Evolutionary conservation across 2,329 filamentous ascomycete species (phyloP).

Genomic region (Fusarium sp.): DNA sequence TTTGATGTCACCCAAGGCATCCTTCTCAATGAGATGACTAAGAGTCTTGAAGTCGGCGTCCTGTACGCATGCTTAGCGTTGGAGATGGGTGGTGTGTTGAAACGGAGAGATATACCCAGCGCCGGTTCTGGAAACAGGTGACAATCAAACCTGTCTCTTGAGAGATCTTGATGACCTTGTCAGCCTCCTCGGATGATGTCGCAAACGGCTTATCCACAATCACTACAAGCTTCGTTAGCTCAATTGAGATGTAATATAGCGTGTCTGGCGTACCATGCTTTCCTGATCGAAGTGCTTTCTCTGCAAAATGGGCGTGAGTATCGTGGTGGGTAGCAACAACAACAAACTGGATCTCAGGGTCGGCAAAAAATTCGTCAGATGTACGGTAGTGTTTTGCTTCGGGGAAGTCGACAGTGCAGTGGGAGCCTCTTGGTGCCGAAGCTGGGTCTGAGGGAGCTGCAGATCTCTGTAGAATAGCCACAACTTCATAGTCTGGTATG

Average conservation of each 20-base stretch:
- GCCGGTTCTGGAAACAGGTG: slow-evolving; percentile 38
- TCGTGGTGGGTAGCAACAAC: slow-evolving; percentile 54
- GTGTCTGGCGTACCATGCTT: slow-evolving; percentile 28
- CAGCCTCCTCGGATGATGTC: slow-evolving; percentile 27
- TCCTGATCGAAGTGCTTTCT: slow-evolving; percentile 26
- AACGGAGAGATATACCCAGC: slow-evolving; percentile 23
- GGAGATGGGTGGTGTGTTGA: too few relatives aligned
- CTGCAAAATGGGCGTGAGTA: slow-evolving; percentile 32
- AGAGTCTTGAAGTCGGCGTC: slow-evolving; percentile 38
- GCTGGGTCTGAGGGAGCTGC: slow-evolving; percentile 48
- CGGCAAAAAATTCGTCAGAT: slow-evolving; percentile 66
- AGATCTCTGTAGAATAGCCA: slow-evolving; percentile 59
- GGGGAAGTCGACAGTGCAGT: slow-evolving; percentile 60
- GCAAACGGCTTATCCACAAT: slow-evolving; percentile 41
- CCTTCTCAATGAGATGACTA: slow-evolving; percentile 14
- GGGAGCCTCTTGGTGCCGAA: slow-evolving; percentile 43
- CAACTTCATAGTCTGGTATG: slow-evolving; percentile 56
- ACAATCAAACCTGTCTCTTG: slow-evolving; percentile 32
- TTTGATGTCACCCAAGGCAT: slow-evolving; percentile 60
- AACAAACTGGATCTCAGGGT: slow-evolving; percentile 67
- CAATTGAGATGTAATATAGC: accelerated
- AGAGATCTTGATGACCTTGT: slow-evolving; percentile 29
- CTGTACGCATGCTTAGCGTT: background rate
- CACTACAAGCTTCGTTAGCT: slow-evolving; percentile 5
- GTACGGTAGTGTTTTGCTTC: slow-evolving; percentile 64